These are phyloP conservation scores for Pseudogymnoascus sp. DNA, from an alignment of 2,329 filamentous ascomycete species.

Conservation along the genomic window DNA sequence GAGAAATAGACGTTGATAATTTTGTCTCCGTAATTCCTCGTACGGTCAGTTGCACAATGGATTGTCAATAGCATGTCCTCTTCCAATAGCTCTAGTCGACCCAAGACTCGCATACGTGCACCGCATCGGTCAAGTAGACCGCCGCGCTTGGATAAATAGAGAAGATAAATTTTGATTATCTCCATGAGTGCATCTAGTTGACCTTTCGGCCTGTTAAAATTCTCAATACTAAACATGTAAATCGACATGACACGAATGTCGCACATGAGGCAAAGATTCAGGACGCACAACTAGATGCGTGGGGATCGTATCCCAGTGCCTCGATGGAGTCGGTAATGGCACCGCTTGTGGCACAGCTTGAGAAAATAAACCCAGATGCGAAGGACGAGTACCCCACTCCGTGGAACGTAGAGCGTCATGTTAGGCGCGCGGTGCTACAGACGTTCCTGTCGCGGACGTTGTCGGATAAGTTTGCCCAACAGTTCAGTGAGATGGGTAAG, in stretches of 20 bases:
- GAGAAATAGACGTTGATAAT: constrained; percentile 85
- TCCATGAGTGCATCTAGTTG: neutral
- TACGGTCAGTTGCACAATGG: neutral
- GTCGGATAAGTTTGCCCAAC: constrained; percentile 41
- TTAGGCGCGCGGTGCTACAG: constrained; percentile 14
- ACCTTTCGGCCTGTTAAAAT: neutral
- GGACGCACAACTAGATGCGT: constrained; percentile 42
- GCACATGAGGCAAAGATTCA: neutral
- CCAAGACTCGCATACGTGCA: neutral
- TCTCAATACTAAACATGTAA: neutral
- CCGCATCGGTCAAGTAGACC: neutral
- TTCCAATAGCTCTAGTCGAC: neutral
- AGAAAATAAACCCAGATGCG: constrained; percentile 19
- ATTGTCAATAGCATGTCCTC: neutral
- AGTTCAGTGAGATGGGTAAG: constrained; percentile 41
- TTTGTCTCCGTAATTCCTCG: neutral
- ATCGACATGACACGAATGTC: neutral
- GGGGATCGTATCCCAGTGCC: constrained; percentile 34
- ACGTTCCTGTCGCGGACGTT: constrained; percentile 14
- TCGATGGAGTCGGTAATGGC: constrained; percentile 28
- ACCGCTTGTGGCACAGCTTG: constrained; percentile 23
- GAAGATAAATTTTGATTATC: neutral
- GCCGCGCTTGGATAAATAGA: neutral
- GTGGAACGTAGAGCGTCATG: constrained; percentile 21
- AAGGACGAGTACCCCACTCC: constrained; percentile 21